Evolutionary conservation across 441 rosid genomes (phyloP), one percentile per base, ranked within the genome.

Genomic region (Euphorbia corollata): DNA sequence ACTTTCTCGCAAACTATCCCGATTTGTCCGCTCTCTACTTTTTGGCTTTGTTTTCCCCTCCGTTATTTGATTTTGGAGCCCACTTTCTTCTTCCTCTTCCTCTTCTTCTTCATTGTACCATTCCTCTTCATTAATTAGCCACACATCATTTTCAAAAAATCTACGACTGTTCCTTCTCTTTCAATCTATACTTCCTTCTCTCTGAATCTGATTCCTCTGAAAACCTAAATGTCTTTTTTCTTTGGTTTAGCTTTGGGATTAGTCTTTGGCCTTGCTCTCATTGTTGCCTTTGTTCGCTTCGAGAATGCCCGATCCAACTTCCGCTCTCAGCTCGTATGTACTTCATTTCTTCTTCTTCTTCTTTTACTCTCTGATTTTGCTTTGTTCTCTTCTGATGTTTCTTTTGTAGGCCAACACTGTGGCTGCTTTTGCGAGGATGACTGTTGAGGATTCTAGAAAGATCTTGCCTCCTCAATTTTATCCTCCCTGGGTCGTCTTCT

Each of bases 401-500:
- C 23, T 56, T 70, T 38, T 32, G 39, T 72, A 94, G 99, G 99
- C 98, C 27, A 73, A 77, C 7, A 86, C 89, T 34, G 74, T 94
- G 60, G 99, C 99, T 45, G 88, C 98, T 62, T 94, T 94, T 74
- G 93, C 98, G n/a, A 83, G 94, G 71, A 85, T 94, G 97, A 89
- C 94, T 0, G 94, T 91, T 71, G 89, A 80, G 47, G 99, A 94
- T 84, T 88, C 97, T 2, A 80, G 91, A 76, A 89, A 89, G 87
- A 82, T 94, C 71, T 79, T 94, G 79, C 89, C 98, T 41, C 59
- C 84, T 59, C 84, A 95, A 41, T 79, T 73, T 48, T 95, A 95
- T 70, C 99, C 99, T 74, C 80, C 98, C 19, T 95, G 99, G 99
- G 93, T 95, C 68, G 92, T 87, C 77, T 95, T 95, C 87, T 85